Conservation (phyloP, 257 asterid genomes). For the Gardenia jasminoides region DNA sequence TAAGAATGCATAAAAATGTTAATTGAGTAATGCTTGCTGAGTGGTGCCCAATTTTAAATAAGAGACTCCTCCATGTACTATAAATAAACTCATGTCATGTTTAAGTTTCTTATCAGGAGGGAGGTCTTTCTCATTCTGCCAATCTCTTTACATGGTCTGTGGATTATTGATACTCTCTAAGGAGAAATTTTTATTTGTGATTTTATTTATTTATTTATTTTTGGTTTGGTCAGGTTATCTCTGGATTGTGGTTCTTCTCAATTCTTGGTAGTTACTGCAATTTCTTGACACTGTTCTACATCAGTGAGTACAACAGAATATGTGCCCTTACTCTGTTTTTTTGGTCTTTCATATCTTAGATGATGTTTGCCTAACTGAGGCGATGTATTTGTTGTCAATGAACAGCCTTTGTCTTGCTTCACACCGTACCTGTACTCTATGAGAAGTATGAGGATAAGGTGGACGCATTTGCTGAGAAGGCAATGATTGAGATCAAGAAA, state of each 20-base stretch:
- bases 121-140: background rate
- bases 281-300: constrained; percentile 79
- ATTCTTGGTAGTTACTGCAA: constrained; percentile 78
- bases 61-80: background rate
- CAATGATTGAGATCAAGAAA: constrained; percentile 59
- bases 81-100: background rate
- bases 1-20: background rate
- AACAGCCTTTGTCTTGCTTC: constrained; percentile 71
- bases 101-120: background rate
- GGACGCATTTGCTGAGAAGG: constrained; percentile 73
- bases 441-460: constrained; percentile 84
- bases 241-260: constrained; percentile 74
- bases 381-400: constrained; percentile 2
- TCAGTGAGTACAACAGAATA: constrained; percentile 39
- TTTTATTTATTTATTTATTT: no score
- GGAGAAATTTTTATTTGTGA: background rate
- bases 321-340: background rate
- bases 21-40: background rate
- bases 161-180: background rate
- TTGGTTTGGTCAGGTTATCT: constrained; percentile 46
- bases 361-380: no score
- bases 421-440: constrained; percentile 72
- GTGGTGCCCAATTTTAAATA: background rate
- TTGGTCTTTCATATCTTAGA: background rate
- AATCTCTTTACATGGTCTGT: background rate